phyloP scores from a whole-genome alignment of 1,284 basidiomycete species.

The Ceratobasidium sp. region DNA sequence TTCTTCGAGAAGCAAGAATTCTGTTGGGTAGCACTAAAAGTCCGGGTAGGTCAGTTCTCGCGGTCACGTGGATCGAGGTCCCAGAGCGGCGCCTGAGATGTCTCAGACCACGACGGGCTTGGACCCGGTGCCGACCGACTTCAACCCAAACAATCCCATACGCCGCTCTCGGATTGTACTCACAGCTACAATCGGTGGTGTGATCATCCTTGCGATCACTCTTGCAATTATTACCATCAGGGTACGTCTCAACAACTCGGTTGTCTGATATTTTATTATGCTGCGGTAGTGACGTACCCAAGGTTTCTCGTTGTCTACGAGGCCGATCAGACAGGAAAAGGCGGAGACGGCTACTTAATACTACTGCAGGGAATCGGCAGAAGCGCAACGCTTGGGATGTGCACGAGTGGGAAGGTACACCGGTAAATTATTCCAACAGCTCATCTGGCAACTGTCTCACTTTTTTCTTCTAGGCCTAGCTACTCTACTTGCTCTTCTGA shows the following conservation, averaged over 20 bases:
- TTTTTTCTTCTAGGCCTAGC: not conserved
- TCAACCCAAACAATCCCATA: conserved; percentile 10
- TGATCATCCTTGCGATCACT: conserved; percentile 26
- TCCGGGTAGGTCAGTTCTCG: not conserved
- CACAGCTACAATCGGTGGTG: conserved; percentile 30
- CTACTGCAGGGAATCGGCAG: conserved; percentile 14
- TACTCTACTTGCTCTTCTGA: not conserved
- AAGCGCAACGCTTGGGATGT: conserved; percentile 37
- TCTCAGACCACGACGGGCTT: not conserved
- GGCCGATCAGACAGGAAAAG: conserved; percentile 25
- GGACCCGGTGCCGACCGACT: not conserved
- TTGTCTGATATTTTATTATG: not conserved
- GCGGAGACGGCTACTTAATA: conserved; percentile 21
- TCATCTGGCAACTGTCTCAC: not conserved
- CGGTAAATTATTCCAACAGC: not conserved
- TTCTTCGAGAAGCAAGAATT: no score
- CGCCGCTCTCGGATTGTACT: conserved; percentile 30
- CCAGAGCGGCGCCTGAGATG: not conserved
- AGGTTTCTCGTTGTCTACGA: conserved; percentile 30
- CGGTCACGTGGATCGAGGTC: not conserved
- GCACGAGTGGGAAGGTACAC: conserved; percentile 33
- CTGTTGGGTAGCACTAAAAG: no score
- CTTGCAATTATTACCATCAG: conserved; percentile 22
- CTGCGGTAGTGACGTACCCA: not conserved
- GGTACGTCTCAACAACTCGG: not conserved